Base-by-base conservation (phyloP, 352 stramenopile genomes). In the Pelagophyceae sp. region DNA sequence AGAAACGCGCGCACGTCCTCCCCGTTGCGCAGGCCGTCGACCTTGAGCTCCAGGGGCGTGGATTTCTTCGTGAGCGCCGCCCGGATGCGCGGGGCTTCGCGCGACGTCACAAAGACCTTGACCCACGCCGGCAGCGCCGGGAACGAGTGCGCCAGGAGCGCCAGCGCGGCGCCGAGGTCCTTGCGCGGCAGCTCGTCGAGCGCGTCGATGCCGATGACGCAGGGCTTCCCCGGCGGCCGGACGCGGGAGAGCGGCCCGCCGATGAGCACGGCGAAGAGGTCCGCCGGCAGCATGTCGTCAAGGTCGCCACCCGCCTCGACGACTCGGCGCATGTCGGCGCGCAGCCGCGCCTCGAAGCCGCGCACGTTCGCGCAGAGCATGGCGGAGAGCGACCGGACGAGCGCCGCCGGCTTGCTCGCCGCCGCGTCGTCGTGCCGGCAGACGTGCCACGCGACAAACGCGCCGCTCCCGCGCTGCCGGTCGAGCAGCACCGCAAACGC, bases 181-280 rank as follows among this genome's bases (percentile, higher is more conserved):
- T 1, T 6, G 29, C 61, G 61, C 61, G 61, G 61, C 15, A 71
- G 61, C 61, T 71, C 61, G 61, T 71, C 61, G n/a, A 71, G 61
- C 61, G 61, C 61, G 33, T 71, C 61, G 3, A 71, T 25, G 61
- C 37, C 31, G 17, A 71, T 40, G 3, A 71, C 27, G 31, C n/a
- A n/a, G n/a, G 17, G 20, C 29, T n/a, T 11, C 17, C 5, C 17
- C 58, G 58, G 5, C 58, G 23, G 17, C 58, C 5, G n/a, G n/a
- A n/a, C n/a, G n/a, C n/a, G n/a, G n/a, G n/a, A n/a, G n/a, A n/a
- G n/a, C n/a, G n/a, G n/a, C n/a, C n/a, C n/a, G n/a, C n/a, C n/a
- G n/a, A n/a, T n/a, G n/a, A n/a, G n/a, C n/a, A n/a, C n/a, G n/a
- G n/a, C n/a, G n/a, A n/a, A n/a, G n/a, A n/a, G n/a, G n/a, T n/a